These are phyloP conservation scores for Andrographis paniculata DNA, from an alignment of 305 asterid genomes.

Conservation along the genomic window DNA sequence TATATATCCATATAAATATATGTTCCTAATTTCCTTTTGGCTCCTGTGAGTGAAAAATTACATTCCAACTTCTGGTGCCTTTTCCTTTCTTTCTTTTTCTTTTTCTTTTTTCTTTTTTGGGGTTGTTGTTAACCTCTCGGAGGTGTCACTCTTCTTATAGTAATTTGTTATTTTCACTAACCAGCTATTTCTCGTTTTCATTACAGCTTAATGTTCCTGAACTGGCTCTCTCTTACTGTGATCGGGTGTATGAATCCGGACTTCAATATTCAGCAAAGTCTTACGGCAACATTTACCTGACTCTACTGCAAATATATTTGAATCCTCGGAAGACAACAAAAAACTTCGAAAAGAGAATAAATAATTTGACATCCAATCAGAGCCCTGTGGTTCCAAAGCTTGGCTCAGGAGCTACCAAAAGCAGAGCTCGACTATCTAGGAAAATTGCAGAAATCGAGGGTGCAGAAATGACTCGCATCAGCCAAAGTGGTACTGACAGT, in stretches of 20 bases:
- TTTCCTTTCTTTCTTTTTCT: no score
- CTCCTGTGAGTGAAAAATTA: no score
- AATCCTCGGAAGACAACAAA: conserved; percentile 78
- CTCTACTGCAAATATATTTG: conserved; percentile 86
- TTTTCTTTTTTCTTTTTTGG: no score
- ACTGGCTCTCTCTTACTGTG: conserved; percentile 85
- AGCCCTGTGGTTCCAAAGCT: conserved; percentile 45
- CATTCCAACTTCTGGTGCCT: no score
- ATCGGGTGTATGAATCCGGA: conserved; percentile 70
- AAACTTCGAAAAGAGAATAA: conserved; percentile 63
- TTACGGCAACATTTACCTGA: conserved; percentile 71
- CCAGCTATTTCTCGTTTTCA: conserved; percentile 16
- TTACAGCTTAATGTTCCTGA: conserved; percentile 89
- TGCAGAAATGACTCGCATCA: conserved; percentile 66
- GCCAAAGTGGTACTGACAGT: conserved; percentile 85
- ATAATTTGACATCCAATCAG: conserved; percentile 44
- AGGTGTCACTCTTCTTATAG: background rate
- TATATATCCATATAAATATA: conserved; percentile 1
- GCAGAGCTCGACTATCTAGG: conserved; percentile 44
- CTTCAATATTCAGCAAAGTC: conserved; percentile 63
- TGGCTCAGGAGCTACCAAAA: conserved; percentile 41
- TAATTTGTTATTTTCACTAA: background rate
- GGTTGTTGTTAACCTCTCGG: no score
- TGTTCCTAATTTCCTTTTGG: no score
- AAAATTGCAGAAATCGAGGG: conserved; percentile 88